Conservation (phyloP, 2,329 filamentous ascomycete genomes). For the Ceratocystis lukuohia region DNA sequence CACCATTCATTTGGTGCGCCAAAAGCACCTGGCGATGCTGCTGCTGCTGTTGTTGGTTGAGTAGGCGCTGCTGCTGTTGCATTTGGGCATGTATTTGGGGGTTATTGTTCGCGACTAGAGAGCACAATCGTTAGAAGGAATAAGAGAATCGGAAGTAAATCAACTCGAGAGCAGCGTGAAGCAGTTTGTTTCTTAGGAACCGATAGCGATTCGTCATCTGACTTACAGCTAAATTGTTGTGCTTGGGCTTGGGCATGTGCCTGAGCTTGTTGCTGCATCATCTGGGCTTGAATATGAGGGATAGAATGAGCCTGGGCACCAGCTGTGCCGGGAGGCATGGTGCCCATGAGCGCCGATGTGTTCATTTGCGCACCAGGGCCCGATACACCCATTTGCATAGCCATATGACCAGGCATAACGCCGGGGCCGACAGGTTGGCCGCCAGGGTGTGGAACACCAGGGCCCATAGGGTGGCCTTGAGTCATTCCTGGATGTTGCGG, state of each 20-base stretch:
- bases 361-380: conserved; percentile 55
- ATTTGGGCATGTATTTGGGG: conserved; percentile 29
- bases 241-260: conserved; percentile 21
- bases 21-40: conserved; percentile 38
- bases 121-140: background rate
- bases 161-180: too few species aligned
- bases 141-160: too few species aligned
- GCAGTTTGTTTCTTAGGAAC: too few species aligned
- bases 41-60: conserved; percentile 43
- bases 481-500: conserved; percentile 56
- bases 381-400: conserved; percentile 57
- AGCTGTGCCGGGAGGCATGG: conserved; percentile 55
- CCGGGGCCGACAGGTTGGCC: conserved; percentile 50
- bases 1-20: conserved; percentile 36
- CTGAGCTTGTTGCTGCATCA: conserved; percentile 37
- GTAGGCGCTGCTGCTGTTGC: conserved; percentile 40
- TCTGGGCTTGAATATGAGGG: conserved; percentile 51
- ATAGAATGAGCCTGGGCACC: conserved; percentile 55
- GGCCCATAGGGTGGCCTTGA: conserved; percentile 46
- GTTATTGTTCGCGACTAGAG: conserved; percentile 22
- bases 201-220: background rate
- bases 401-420: conserved; percentile 52
- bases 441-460: conserved; percentile 52
- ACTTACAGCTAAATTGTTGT: conserved; percentile 15
- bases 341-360: conserved; percentile 58